Percentiles rank a stretch among this genome's conserved stretches.
Conservation (phyloP, 768 basidiomycete species). For the Hypholoma fasciculare region DNA sequence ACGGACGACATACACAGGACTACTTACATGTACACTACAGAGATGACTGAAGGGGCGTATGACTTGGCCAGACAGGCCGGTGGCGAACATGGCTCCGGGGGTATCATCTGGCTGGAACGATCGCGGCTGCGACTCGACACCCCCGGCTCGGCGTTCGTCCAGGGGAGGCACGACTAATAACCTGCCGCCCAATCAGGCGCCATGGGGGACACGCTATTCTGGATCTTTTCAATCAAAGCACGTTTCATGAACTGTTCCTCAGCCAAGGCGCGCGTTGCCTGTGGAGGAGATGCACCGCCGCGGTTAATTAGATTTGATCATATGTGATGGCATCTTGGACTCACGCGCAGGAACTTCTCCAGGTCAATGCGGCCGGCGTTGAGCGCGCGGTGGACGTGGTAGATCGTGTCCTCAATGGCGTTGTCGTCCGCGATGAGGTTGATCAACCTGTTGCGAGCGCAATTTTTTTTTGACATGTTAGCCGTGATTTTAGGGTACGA, state of each 20-base stretch:
- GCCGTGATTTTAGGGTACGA: constrained; percentile 6
- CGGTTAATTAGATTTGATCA: background rate
- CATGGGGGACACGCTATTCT: constrained; percentile 43
- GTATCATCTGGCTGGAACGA: background rate
- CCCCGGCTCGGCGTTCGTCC: background rate
- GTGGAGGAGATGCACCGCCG: constrained; percentile 15
- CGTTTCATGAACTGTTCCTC: constrained; percentile 98
- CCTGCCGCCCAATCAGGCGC: constrained; percentile 36
- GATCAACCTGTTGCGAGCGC: constrained; percentile 60
- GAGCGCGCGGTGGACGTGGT: constrained; percentile 92
- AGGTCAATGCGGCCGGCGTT: constrained; percentile 91
- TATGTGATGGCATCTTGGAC: constrained; percentile 20
- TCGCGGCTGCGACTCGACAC: background rate
- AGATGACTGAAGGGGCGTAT: too few relatives aligned
- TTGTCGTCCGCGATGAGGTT: constrained; percentile 99
- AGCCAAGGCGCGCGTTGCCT: constrained; percentile 85
- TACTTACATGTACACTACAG: too few relatives aligned
- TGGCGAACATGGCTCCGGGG: background rate
- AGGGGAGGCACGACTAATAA: background rate
- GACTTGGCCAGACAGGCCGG: background rate
- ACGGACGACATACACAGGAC: background rate
- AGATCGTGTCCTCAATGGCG: constrained; percentile 97
- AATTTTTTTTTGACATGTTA: background rate
- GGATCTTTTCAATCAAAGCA: constrained; percentile 91
- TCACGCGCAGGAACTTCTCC: constrained; percentile 89